Evolutionary conservation across 1,284 basidiomycete species (phyloP).

Genomic region (Hemileia vastatrix): DNA sequence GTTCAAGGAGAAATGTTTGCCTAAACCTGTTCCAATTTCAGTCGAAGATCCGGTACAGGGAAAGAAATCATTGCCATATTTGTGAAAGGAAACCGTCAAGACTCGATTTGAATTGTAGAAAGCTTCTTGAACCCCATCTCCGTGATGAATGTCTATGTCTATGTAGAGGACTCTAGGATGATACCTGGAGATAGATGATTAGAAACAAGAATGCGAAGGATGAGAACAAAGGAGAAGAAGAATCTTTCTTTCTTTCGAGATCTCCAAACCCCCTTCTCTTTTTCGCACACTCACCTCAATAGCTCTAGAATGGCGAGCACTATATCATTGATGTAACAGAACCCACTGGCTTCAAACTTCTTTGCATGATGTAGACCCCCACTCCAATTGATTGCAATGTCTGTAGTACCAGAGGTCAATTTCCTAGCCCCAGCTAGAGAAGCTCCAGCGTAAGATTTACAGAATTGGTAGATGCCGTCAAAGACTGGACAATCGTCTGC

Average conservation of each 20-base stretch:
- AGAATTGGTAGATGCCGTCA: conserved; percentile 82
- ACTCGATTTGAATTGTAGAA: conserved; percentile 97
- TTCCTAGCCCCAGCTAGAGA: conserved; percentile 83
- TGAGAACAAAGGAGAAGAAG: too few relatives aligned
- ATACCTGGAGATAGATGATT: conserved; percentile 50
- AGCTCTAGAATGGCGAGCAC: conserved; percentile 87
- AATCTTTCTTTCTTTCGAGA: too few relatives aligned
- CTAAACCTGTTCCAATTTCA: conserved; percentile 70
- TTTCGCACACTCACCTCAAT: conserved; percentile 54
- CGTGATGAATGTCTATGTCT: conserved; percentile 95
- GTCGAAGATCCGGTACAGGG: conserved; percentile 87
- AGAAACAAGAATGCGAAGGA: too few relatives aligned
- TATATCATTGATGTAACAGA: conserved; percentile 94
- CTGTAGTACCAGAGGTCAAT: conserved; percentile 71
- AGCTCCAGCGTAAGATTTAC: conserved; percentile 78
- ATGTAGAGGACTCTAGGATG: conserved; percentile 88
- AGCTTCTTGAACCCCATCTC: conserved; percentile 91
- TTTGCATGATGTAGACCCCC: conserved; percentile 93
- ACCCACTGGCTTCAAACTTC: conserved; percentile 88
- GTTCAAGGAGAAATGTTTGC: conserved; percentile 93
- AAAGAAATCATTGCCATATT: conserved; percentile 98
- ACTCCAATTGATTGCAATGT: conserved; percentile 96
- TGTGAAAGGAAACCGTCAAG: conserved; percentile 98
- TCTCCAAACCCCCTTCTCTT: too few relatives aligned
- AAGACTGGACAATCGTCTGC: conserved; percentile 92